Evolutionary conservation across 1,284 basidiomycete genomes (phyloP).

Genomic region (Tilletiaria anomala): DNA sequence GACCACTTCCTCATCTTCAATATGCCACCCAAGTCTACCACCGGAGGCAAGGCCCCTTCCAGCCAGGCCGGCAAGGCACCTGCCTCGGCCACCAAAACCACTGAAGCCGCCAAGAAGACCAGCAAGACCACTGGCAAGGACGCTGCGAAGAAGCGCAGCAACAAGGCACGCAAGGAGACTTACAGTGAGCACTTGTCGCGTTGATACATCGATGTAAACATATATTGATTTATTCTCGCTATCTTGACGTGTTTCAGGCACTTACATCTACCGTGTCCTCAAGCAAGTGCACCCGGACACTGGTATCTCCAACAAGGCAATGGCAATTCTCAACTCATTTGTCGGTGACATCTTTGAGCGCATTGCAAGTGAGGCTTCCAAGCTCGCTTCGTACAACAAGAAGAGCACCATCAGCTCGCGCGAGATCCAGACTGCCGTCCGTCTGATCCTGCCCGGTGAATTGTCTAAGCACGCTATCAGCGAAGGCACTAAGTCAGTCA

Average conservation of each 20-base stretch:
- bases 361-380: slow-evolving; percentile 40
- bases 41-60: slow-evolving; percentile 43
- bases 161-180: slow-evolving; percentile 50
- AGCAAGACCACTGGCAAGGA: slow-evolving; percentile 43
- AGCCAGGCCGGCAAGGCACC: slow-evolving; percentile 49
- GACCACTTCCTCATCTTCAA: slow-evolving; percentile 8
- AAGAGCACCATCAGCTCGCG: slow-evolving; percentile 40
- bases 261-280: slow-evolving; percentile 46
- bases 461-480: slow-evolving; percentile 69
- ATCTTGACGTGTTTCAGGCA: slow-evolving; percentile 8
- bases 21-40: slow-evolving; percentile 36
- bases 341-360: slow-evolving; percentile 45
- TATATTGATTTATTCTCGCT: slow-evolving; percentile 6
- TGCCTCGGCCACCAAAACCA: slow-evolving; percentile 37
- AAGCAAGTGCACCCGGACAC: slow-evolving; percentile 47
- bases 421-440: slow-evolving; percentile 40
- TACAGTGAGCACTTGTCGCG: slow-evolving; percentile 15
- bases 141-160: slow-evolving; percentile 51
- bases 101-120: slow-evolving; percentile 52
- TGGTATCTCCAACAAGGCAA: slow-evolving; percentile 45
- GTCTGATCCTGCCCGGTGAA: slow-evolving; percentile 46
- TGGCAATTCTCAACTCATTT: slow-evolving; percentile 42
- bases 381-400: slow-evolving; percentile 41
- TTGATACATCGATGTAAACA: slow-evolving; percentile 10
- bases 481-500: slow-evolving; percentile 56